Evolutionary conservation across 495 filamentous ascomycete species (phyloP).

Genomic region (Podospora sp.): DNA sequence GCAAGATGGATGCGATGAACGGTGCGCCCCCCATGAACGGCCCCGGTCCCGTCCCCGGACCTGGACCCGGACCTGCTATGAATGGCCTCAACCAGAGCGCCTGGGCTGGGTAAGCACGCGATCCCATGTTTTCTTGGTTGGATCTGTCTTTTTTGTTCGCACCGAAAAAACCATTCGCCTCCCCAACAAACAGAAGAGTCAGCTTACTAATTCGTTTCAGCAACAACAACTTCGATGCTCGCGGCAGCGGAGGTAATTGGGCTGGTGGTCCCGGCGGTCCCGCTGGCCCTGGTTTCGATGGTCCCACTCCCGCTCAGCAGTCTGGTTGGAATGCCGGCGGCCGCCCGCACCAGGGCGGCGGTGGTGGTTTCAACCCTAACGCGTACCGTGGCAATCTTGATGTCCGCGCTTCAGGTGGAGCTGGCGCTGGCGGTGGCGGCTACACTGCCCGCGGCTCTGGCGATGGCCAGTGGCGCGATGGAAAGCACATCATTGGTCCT

Average conservation of each 20-base stretch:
- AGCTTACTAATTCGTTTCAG: slow-evolving; percentile 34
- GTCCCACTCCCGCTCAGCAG: slow-evolving; percentile 29
- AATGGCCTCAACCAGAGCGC: slow-evolving; percentile 61
- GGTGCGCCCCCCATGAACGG: slow-evolving; percentile 39
- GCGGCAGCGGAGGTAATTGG: slow-evolving; percentile 30
- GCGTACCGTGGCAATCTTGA: slow-evolving; percentile 69
- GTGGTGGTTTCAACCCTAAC: slow-evolving; percentile 52
- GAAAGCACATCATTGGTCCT: slow-evolving; percentile 91
- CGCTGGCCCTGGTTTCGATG: slow-evolving; percentile 25
- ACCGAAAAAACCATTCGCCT: background rate
- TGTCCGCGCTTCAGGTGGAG: slow-evolving; percentile 59
- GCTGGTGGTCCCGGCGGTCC: slow-evolving; percentile 1
- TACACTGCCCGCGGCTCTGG: slow-evolving; percentile 74
- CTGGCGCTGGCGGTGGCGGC: slow-evolving; percentile 53
- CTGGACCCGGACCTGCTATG: slow-evolving; percentile 40
- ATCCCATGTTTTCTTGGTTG: background rate
- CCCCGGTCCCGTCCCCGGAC: slow-evolving; percentile 20
- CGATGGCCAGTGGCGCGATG: slow-evolving; percentile 94
- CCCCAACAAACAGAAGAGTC: background rate
- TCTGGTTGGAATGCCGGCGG: slow-evolving; percentile 22
- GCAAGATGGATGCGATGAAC: slow-evolving; percentile 50
- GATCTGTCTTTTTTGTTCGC: background rate
- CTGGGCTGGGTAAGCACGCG: slow-evolving; percentile 61
- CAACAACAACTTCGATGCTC: slow-evolving; percentile 49
- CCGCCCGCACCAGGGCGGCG: slow-evolving; percentile 25